Conservation (phyloP, 2,329 filamentous ascomycete species). For the Aureobasidium musti region DNA sequence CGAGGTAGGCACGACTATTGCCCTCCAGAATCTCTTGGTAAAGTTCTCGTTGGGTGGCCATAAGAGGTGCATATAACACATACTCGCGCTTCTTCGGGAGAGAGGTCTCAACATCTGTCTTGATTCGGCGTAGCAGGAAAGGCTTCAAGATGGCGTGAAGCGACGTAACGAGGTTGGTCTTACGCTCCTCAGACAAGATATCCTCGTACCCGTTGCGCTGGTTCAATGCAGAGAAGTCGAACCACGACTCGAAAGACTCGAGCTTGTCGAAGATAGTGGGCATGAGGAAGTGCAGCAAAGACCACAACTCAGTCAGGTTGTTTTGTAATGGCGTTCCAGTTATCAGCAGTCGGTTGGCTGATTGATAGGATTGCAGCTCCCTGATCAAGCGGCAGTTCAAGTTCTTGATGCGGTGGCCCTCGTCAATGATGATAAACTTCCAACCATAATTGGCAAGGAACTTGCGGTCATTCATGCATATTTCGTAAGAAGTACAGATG, state of each 20-base stretch:
- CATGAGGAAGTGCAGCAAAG: slow-evolving; percentile 86
- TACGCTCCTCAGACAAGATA: slow-evolving; percentile 75
- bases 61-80: slow-evolving; percentile 90
- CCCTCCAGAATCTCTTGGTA: slow-evolving; percentile 72
- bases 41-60: slow-evolving; percentile 83
- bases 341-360: slow-evolving; percentile 86
- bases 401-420: slow-evolving; percentile 97
- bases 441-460: slow-evolving; percentile 81
- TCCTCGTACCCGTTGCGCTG: slow-evolving; percentile 78
- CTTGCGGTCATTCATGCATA: slow-evolving; percentile 86
- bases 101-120: slow-evolving; percentile 86
- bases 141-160: slow-evolving; percentile 93
- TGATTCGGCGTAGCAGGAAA: slow-evolving; percentile 81
- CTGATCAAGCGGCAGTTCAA: slow-evolving; percentile 90
- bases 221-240: slow-evolving; percentile 90
- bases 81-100: slow-evolving; percentile 98
- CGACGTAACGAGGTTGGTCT: slow-evolving; percentile 77
- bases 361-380: slow-evolving; percentile 83
- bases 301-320: slow-evolving; percentile 94
- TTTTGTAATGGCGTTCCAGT: slow-evolving; percentile 96
- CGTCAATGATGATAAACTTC: slow-evolving; percentile 98
- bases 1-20: slow-evolving; percentile 60
- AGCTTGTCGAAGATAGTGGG: slow-evolving; percentile 92
- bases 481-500: slow-evolving; percentile 93
- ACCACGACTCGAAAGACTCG: slow-evolving; percentile 93